phyloP scores from a whole-genome alignment of 1,284 basidiomycete genomes.

The Pascua sp. region DNA sequence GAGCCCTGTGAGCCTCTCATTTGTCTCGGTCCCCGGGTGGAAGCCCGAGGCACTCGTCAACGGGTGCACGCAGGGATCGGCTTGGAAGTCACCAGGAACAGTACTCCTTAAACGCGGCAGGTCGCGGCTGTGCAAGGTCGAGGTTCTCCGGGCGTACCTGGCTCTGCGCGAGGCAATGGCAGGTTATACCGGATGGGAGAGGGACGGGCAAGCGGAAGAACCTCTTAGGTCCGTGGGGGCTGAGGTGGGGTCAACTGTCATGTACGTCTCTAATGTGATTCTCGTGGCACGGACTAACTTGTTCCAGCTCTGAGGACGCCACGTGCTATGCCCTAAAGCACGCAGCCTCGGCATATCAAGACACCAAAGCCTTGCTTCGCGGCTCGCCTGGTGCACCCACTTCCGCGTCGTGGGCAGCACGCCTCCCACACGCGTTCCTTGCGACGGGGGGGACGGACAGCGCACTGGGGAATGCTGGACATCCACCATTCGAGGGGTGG shows the following conservation, averaged over 20 bases:
- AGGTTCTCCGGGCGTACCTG: conserved; percentile 53
- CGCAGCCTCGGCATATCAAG: conserved; percentile 50
- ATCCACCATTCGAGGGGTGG: conserved; percentile 61
- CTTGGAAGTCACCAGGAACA: conserved; percentile 36
- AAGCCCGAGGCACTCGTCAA: conserved; percentile 55
- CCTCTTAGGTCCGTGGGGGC: no score
- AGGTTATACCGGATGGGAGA: not conserved
- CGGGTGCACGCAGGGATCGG: conserved; percentile 14
- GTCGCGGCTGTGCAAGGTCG: conserved; percentile 32
- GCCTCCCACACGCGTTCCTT: conserved; percentile 9
- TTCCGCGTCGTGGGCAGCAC: conserved; percentile 2
- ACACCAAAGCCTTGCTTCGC: conserved; percentile 54
- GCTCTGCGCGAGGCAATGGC: conserved; percentile 19
- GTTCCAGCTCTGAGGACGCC: not conserved
- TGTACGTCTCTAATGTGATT: no score
- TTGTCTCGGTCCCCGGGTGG: conserved; percentile 49
- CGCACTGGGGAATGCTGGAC: not conserved
- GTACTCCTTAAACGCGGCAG: conserved; percentile 24
- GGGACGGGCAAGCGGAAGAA: no score
- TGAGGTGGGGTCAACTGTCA: no score
- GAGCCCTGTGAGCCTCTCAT: conserved; percentile 4
- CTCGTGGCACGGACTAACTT: no score
- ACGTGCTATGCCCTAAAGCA: conserved; percentile 52
- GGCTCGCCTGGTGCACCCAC: conserved; percentile 37
- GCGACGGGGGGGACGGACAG: conserved; percentile 3